Base-by-base conservation (phyloP, 164 flowering plant genomes). In the Warburgia ugandensis region DNA sequence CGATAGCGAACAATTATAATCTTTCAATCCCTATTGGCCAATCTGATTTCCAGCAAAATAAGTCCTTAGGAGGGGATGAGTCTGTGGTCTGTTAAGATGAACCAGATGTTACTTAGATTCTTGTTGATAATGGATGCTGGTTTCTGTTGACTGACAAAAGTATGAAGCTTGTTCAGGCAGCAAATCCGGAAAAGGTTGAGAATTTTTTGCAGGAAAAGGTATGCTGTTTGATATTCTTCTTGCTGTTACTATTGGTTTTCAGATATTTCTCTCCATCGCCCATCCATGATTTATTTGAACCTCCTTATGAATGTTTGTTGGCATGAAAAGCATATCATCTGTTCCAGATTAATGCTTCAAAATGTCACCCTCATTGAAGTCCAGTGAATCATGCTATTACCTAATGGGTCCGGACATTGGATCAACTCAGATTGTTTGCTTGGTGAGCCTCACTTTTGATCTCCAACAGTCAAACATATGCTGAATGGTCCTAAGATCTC, bases 61-160 rank as follows among this genome's bases (percentile, higher is more conserved):
- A 69, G 22, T 21, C 41, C 14, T 14, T 48, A 14, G 77, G 52
- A 59, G 58, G 23, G 38, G 69, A 48, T 56, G 89, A 82, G 56
- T 47, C 61, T 29, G 70, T 77, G 72, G 29, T 55, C 29, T 63
- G 74, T 43, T 86, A 81, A 61, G 61, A 47, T n/a, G n/a, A n/a
- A 32, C 38, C 64, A 5, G 71, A 69, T 67, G 77, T 39, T 19
- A 77, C 78, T 4, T 55, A 64, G 53, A 58, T 82, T 65, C 64
- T 48, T 25, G 62, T 61, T 29, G 73, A 73, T 42, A 70, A 66
- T 65, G 95, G 87, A 1, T 43, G 72, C 56, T 65, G 64, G 29
- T 79, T 72, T 67, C 49, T 94, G 70, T 59, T 73, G 59, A 89
- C 94, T 17, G 99, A 86, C 63, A 97, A 94, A 70, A 78, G 74